Base-by-base conservation (phyloP, 345 rosid genomes). In the Pistacia atlantica region DNA sequence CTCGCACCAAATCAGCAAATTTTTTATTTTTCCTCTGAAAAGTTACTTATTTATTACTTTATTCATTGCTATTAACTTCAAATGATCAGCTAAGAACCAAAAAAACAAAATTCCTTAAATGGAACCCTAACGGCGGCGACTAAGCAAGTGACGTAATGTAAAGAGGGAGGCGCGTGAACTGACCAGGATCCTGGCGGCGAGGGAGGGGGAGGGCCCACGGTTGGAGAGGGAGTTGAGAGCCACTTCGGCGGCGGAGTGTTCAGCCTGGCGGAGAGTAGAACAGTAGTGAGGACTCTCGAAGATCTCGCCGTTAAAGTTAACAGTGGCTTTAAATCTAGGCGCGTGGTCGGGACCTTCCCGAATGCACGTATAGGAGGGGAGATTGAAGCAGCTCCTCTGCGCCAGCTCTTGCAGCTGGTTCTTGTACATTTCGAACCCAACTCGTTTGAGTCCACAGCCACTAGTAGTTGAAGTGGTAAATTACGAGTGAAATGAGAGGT, bases 271-370 rank as follows among this genome's bases (percentile, higher is more conserved):
- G 85, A 96, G 99, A 22, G 98, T 96, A 71, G 97, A 87, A 82
- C 98, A 96, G 84, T 93, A 93, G 78, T 91, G 91, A 59, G 99
- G 99, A 65, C 93, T 85, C 86, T 96, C 99, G 60, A 96, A 96
- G 89, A 88, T 85, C 91, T 96, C 99, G 75, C 98, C 98, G 83
- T 96, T 96, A 62, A 96, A 96, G 86, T 91, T 96, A 66, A 96
- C 99, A 22, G 95, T 88, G 59, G 99, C 97, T 82, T 96, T 96
- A 87, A 96, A 96, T 59, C 98, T 78, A 2, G 99, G 99, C 78
- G 99, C 98, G 92, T 96, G 99, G 92, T 96, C 99, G 4, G 99
- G 99, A 69, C 99, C 99, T 88, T 96, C 99, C 81, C 99, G 81
- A 59, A 96, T 82, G 86, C 97, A 93, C 5, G 94, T 90, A 78